Evolutionary conservation across 352 stramenopile species (phyloP).

Genomic region (Phytopythium aichiense): DNA sequence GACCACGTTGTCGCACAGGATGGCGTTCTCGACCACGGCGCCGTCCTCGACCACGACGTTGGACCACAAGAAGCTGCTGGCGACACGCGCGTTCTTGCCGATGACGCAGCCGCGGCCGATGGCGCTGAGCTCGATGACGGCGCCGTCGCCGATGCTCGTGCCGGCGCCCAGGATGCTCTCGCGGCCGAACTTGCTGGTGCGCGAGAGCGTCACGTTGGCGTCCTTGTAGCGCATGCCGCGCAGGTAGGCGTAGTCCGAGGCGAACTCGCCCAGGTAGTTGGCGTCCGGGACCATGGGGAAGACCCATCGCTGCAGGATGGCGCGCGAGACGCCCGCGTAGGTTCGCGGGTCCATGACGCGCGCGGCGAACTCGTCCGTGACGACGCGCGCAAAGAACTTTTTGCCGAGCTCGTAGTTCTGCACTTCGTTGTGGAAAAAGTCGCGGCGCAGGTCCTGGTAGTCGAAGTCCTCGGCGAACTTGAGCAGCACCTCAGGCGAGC

Average conservation of each 20-base stretch:
- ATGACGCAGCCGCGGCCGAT: slow-evolving; percentile 73
- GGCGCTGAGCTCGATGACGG: slow-evolving; percentile 50
- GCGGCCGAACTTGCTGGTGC: slow-evolving; percentile 55
- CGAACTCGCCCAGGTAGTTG: slow-evolving; percentile 61
- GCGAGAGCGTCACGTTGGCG: slow-evolving; percentile 55
- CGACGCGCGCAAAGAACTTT: slow-evolving; percentile 94
- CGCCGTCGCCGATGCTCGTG: slow-evolving; percentile 49
- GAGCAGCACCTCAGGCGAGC: slow-evolving; percentile 96
- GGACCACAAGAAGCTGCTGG: slow-evolving; percentile 79
- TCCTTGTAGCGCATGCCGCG: slow-evolving; percentile 86
- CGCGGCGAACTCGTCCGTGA: slow-evolving; percentile 92
- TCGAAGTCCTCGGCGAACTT: slow-evolving; percentile 99
- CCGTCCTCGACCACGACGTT: slow-evolving; percentile 81
- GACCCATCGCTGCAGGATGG: slow-evolving; percentile 94
- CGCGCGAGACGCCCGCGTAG: slow-evolving; percentile 91
- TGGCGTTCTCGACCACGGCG: slow-evolving; percentile 66
- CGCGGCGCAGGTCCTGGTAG: slow-evolving; percentile 93
- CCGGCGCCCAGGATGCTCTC: slow-evolving; percentile 74
- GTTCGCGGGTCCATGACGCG: slow-evolving; percentile 93
- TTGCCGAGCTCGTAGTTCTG: slow-evolving; percentile 98
- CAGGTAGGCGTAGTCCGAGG: slow-evolving; percentile 72
- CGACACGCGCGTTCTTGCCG: slow-evolving; percentile 63
- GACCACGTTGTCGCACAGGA: slow-evolving; percentile 83
- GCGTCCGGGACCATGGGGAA: slow-evolving; percentile 95
- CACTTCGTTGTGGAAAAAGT: slow-evolving; percentile 97